Base-by-base conservation (phyloP, 208 protist genomes). In the Leishmania tarentolae region DNA sequence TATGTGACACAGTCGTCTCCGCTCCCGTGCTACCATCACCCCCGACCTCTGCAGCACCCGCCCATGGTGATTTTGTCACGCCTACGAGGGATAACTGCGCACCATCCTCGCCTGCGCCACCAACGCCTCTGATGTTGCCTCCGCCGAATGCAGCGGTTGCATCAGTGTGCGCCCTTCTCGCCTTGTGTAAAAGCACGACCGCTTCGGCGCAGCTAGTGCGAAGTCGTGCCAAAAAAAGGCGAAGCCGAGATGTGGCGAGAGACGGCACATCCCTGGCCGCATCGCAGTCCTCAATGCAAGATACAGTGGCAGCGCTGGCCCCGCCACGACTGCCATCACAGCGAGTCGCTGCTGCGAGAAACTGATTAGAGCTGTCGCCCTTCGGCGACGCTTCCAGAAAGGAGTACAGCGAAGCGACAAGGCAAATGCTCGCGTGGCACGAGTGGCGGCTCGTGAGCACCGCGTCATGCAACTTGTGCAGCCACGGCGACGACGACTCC, bases 401-500 rank as follows among this genome's bases (percentile, higher is more conserved):
- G 28, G 53, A 24, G 75, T 78, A 68, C 35, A 70, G 40, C 57
- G 57, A 68, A 15, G 52, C 46, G n/a, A 47, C 40, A 68, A 79
- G 44, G 63, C 46, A 53, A 15, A 40, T 57, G 59, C n/a, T n/a
- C 3, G 52, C 28, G 61, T 71, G 61, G 13, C 57, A 28, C 7
- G 76, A 37, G 37, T 79, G 76, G n/a, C 24, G 17, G 76, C n/a
- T 79, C 40, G 76, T 50, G 57, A 65, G 37, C 3, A 79, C 61
- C 17, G 57, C 47, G 35, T 79, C 76, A 63, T 79, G 76, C 59
- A 79, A 40, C 44, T 35, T 19, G 46, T 63, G 76, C 42, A 72
- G 63, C 76, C 76, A 79, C 44, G 46, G 52, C 53, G 76, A 69
- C 76, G 76, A 21, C 31, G 76, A 44, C n/a, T 79, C 59, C 59